Evolutionary conservation across 805 yeast genomes (phyloP), one percentile per base, ranked within the genome.

Genomic region (Naumovozyma castellii): DNA sequence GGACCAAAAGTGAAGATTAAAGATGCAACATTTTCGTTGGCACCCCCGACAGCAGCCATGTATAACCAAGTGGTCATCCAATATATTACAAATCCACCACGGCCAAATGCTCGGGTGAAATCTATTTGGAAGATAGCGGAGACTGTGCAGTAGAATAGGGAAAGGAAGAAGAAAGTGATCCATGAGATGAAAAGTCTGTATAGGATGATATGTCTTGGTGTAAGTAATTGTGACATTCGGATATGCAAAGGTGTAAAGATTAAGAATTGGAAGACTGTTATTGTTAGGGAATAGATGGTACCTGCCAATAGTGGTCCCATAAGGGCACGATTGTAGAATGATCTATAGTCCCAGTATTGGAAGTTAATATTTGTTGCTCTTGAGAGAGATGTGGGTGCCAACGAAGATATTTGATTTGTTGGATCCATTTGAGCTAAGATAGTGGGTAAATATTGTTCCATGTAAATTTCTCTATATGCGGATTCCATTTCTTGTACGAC

Each of bases 221-320:
- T 69, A 28, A 75, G 54, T 22, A 68, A 61, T 36, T 65, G 64
- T 0, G 76, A 72, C 34, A 79, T 67, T 6, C 61, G 55, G 39
- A 61, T 64, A 53, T 83, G 81, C 14, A 79, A 49, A 17, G 71
- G 72, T 10, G 61, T 61, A 53, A 78, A 78, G 65, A 82, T 72
- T 22, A 59, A 72, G 49, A 80, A 71, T 48, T 78, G 80, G 70
- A 84, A 80, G 55, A 84, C 81, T 3, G 90, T 76, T 41, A 82
- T 57, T 54, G 84, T 76, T 50, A 84, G 71, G 54, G 81, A 65
- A 54, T 76, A 83, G 56, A 84, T 79, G 46, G 81, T 68, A 38
- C 92, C 92, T 43, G 83, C 79, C 56, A 82, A 90, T 3, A 76
- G 58, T 4, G 88, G 86, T 0, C 87, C 87, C 34, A 70, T 48